Conservation (phyloP, 495 filamentous ascomycete genomes). For the Penicillium fimorum region DNA sequence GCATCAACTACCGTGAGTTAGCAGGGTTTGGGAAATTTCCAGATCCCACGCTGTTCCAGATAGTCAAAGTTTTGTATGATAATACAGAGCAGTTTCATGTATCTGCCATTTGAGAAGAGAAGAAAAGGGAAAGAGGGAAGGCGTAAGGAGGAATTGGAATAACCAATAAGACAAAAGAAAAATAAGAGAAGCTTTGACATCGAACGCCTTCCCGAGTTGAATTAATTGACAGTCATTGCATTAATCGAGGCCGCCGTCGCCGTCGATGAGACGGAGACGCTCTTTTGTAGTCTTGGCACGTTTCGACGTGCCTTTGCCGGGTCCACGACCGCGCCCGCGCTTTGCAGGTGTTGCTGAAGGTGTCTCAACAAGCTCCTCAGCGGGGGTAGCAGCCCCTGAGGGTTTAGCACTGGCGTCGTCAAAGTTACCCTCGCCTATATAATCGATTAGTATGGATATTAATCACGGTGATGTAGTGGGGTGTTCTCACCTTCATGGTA, state of each 20-base stretch:
- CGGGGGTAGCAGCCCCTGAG: conserved; percentile 80
- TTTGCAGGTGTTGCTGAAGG: conserved; percentile 50
- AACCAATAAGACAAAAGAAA: conserved; percentile 7
- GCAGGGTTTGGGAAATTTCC: conserved; percentile 4
- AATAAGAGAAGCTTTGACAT: conserved; percentile 13
- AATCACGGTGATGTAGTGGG: neutral
- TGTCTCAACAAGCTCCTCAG: conserved; percentile 52
- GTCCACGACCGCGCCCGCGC: conserved; percentile 49
- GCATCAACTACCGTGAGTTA: neutral
- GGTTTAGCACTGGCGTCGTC: conserved; percentile 78
- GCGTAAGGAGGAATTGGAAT: conserved; percentile 7
- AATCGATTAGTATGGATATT: conserved; percentile 22
- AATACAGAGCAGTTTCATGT: conserved; percentile 30
- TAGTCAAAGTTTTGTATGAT: conserved; percentile 25
- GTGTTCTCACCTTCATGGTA: conserved; percentile 81
- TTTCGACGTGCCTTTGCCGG: conserved; percentile 60
- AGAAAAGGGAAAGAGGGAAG: conserved; percentile 17
- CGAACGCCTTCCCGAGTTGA: conserved; percentile 37
- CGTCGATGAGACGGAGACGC: conserved; percentile 82
- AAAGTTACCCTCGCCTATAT: conserved; percentile 86
- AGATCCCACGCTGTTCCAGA: neutral
- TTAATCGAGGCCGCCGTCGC: conserved; percentile 53
- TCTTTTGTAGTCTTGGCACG: conserved; percentile 92
- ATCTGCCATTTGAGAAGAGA: conserved; percentile 18
- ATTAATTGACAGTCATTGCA: conserved; percentile 22